Percentiles rank a stretch among this genome's conserved stretches.
phyloP scores from a whole-genome alignment of 2,329 filamentous ascomycete genomes.

The Trichophaea hybrida region DNA sequence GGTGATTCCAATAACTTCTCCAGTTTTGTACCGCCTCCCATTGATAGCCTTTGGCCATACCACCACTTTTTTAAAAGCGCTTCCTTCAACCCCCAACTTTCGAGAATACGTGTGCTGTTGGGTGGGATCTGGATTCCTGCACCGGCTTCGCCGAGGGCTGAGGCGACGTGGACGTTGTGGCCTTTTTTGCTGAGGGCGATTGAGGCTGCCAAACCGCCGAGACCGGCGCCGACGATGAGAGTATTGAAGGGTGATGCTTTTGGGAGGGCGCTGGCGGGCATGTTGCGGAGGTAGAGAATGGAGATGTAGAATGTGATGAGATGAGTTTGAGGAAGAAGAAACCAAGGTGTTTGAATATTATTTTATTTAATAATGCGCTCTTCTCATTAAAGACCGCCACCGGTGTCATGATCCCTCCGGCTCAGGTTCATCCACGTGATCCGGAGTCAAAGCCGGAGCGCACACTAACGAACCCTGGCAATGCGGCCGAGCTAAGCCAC shows the following conservation, averaged over 20 bases:
- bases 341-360: too few species aligned
- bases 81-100: conserved; percentile 38
- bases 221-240: conserved; percentile 35
- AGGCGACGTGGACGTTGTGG: conserved; percentile 31
- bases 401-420: too few species aligned
- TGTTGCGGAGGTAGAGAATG: too few species aligned
- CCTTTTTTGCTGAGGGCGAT: conserved; percentile 38
- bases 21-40: conserved; percentile 28
- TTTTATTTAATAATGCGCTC: too few species aligned
- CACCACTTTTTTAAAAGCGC: conserved; percentile 28
- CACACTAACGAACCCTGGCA: too few species aligned
- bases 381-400: too few species aligned
- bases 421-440: too few species aligned
- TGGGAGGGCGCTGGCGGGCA: background rate
- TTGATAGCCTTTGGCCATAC: conserved; percentile 28
- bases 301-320: too few species aligned
- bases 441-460: too few species aligned
- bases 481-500: too few species aligned
- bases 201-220: conserved; percentile 35
- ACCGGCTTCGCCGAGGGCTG: conserved; percentile 32
- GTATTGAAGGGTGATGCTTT: conserved; percentile 25
- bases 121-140: conserved; percentile 41
- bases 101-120: conserved; percentile 38
- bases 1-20: conserved; percentile 19
- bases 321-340: too few species aligned